Base-by-base conservation (phyloP, 2,329 filamentous ascomycete species). In the Camillea tinctor region DNA sequence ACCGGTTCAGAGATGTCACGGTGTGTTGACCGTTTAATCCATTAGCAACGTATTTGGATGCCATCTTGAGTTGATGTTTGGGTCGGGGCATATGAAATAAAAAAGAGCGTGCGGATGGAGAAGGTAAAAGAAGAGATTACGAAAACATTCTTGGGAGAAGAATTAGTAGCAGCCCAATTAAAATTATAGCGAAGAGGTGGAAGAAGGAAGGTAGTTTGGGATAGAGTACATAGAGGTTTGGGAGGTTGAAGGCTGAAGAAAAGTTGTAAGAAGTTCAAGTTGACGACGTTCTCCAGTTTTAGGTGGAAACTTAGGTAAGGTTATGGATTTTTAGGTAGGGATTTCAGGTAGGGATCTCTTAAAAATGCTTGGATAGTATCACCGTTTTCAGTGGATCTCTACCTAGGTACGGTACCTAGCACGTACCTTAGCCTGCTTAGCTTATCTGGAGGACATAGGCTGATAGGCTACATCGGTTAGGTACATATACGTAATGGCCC, bases 1-100 rank as follows among this genome's bases (percentile, higher is more conserved):
- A 97, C 67, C 93, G 83, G 75, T 88, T 89, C 64, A 97, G 79
- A 50, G 89, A 86, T 17, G 92, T 96, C 61, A 90, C 76, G 1
- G 92, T 96, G 67, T 74, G 67, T 15, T 58, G 58, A 54, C 58
- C 54, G 52, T 64, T 64, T 7, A 59, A 59, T 22, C 62, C 65
- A 53, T 63, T 62, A 44, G 60, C 57, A 9, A 26, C 24, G 59
- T 68, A 68, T 55, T 66, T 61, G 60, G 66, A 67, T 26, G 68
- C 67, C 69, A 72, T 69, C 40, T 63, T 53, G 44, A 64, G 57
- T 51, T 57, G 62, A 6, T 21, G 57, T 57, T 53, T 55, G 19
- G n/a, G 58, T 19, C 23, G 40, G 6, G 17, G 17, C 6, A 30
- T 30, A 9, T 7, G 48, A 17, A 30, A 30, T 30, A 9, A 6